Evolutionary conservation across 164 flowering plant genomes (phyloP).

Genomic region (Berberis thunbergii): DNA sequence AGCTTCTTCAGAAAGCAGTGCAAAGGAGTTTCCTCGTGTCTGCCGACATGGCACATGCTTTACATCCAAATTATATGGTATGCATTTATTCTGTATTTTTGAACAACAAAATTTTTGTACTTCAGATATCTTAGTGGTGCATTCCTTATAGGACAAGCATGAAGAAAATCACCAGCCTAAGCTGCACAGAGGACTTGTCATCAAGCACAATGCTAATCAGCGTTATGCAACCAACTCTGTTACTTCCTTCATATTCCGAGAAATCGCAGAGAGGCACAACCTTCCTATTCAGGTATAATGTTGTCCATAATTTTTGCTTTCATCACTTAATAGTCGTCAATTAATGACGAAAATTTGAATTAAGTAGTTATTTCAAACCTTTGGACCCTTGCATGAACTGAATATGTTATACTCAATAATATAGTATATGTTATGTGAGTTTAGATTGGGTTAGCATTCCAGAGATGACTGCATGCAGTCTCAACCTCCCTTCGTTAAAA

Average conservation of each 20-base stretch:
- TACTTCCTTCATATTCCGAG: slow-evolving; percentile 81
- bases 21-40: slow-evolving; percentile 90
- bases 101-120: background rate
- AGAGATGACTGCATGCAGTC: too few species aligned
- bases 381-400: too few species aligned
- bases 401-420: too few species aligned
- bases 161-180: slow-evolving; percentile 96
- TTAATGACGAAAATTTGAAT: too few species aligned
- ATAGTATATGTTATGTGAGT: too few species aligned
- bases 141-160: slow-evolving; percentile 66
- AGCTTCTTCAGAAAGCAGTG: slow-evolving; percentile 71
- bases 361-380: too few species aligned
- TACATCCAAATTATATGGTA: slow-evolving; percentile 98
- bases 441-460: too few species aligned
- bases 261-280: slow-evolving; percentile 63
- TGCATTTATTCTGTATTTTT: slow-evolving; percentile 6
- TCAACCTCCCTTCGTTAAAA: too few species aligned
- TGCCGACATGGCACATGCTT: slow-evolving; percentile 99
- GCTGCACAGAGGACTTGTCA: slow-evolving; percentile 91
- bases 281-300: slow-evolving; percentile 72
- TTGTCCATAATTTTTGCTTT: too few species aligned
- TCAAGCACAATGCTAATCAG: slow-evolving; percentile 93
- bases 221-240: slow-evolving; percentile 94
- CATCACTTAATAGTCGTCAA: background rate
- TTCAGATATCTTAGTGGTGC: slow-evolving; percentile 2